Conservation (phyloP, 768 basidiomycete species). For the Mycena kentingensis region DNA sequence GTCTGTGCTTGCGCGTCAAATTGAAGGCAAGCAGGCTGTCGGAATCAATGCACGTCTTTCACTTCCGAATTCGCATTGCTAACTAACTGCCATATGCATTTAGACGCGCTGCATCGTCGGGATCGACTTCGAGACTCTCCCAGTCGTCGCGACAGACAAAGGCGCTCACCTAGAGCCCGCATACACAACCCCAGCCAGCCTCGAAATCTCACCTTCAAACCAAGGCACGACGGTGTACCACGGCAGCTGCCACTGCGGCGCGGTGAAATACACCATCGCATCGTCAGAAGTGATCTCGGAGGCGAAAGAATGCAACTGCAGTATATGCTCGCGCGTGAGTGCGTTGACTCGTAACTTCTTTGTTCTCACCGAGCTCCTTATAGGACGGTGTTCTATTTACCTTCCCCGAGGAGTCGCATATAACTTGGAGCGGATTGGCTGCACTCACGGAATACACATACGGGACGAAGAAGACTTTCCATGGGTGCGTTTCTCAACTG, state of each 20-base stretch:
- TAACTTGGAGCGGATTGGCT: too few relatives aligned
- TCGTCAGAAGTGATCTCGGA: neutral
- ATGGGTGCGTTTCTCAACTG: too few relatives aligned
- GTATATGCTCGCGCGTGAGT: neutral
- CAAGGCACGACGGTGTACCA: neutral
- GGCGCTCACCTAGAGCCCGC: neutral
- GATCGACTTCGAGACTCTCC: neutral
- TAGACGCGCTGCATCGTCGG: neutral
- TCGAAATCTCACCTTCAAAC: too few relatives aligned
- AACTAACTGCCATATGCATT: neutral
- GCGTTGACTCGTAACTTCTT: neutral
- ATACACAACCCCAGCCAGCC: neutral
- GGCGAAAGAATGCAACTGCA: neutral
- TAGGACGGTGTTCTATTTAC: too few relatives aligned
- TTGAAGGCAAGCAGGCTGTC: neutral
- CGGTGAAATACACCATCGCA: neutral
- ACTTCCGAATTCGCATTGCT: neutral
- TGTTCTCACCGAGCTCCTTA: neutral
- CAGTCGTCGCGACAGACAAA: neutral
- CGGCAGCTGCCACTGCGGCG: neutral
- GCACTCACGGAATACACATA: neutral
- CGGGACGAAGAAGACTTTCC: neutral
- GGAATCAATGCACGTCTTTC: neutral
- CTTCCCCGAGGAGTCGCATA: neutral
- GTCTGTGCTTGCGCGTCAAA: neutral